phyloP scores from a whole-genome alignment of 257 asterid genomes.

The Solanum virginianum region DNA sequence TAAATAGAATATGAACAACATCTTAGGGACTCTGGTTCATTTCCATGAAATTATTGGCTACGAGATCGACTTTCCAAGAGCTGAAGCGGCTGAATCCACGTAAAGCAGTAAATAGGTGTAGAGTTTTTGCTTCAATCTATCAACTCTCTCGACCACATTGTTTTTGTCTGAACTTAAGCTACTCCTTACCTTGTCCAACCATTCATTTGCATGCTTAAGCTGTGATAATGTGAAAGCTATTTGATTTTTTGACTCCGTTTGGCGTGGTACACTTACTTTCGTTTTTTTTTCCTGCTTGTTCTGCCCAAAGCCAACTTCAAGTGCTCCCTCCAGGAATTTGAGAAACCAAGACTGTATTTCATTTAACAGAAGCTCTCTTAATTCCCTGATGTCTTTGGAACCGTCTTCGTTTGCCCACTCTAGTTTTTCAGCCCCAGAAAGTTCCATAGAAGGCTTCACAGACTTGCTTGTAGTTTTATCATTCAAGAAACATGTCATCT shows the following conservation, averaged over 20 bases:
- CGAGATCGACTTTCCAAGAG: slow-evolving; percentile 35
- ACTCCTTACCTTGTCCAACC: slow-evolving; percentile 50
- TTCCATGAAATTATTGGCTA: not conserved
- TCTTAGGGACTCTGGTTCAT: not conserved
- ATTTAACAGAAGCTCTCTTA: slow-evolving; percentile 23
- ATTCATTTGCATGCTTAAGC: slow-evolving; percentile 66
- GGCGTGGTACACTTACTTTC: slow-evolving; percentile 13
- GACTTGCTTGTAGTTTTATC: slow-evolving; percentile 17
- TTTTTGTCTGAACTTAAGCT: slow-evolving; percentile 23
- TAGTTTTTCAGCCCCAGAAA: slow-evolving; percentile 28
- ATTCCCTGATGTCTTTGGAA: slow-evolving; percentile 24
- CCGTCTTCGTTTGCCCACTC: slow-evolving; percentile 76
- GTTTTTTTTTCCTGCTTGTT: slow-evolving; percentile 21
- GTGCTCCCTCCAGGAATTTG: slow-evolving; percentile 56
- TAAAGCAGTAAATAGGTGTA: slow-evolving; percentile 67
- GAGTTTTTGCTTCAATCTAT: slow-evolving; percentile 63
- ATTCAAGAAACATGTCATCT: slow-evolving; percentile 9
- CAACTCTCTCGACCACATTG: slow-evolving; percentile 27
- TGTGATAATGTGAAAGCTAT: slow-evolving; percentile 58
- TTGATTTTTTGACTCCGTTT: slow-evolving; percentile 33
- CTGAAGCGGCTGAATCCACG: slow-evolving; percentile 71
- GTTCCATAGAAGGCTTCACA: slow-evolving; percentile 15
- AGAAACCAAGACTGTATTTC: slow-evolving; percentile 68
- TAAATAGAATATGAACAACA: not conserved
- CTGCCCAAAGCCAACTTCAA: slow-evolving; percentile 45